These are phyloP conservation scores for Quercus mongolica DNA, from an alignment of 306 rosid species.

Conservation along the genomic window DNA sequence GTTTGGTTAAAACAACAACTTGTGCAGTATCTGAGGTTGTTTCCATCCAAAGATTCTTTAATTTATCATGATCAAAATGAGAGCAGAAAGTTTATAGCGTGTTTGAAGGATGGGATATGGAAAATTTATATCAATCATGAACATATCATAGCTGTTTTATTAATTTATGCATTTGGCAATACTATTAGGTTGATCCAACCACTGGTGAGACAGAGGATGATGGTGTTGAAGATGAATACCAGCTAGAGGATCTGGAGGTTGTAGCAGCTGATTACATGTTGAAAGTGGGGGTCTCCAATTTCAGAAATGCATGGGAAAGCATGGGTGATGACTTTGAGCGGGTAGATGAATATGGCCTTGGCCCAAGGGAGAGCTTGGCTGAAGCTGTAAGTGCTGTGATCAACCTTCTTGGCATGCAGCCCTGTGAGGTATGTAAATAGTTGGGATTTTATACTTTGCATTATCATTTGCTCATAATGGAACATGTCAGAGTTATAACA, in stretches of 20 bases:
- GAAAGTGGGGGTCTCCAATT: constrained; percentile 87
- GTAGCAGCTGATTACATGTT: constrained; percentile 89
- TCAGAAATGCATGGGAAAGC: constrained; percentile 91
- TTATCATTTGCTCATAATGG: constrained; percentile 8
- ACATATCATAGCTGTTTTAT: neutral
- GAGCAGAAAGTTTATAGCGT: neutral
- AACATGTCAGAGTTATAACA: neutral
- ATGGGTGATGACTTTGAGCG: constrained; percentile 73
- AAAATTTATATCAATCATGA: neutral
- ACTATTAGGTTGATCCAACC: constrained; percentile 68
- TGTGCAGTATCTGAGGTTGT: neutral
- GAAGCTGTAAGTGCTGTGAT: constrained; percentile 87
- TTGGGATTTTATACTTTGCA: constrained; percentile 1
- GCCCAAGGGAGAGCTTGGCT: constrained; percentile 81
- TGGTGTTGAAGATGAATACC: constrained; percentile 97
- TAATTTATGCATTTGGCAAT: constrained; percentile 22
- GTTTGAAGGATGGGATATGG: neutral
- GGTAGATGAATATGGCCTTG: constrained; percentile 93
- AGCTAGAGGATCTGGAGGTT: constrained; percentile 96
- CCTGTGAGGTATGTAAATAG: constrained; percentile 75
- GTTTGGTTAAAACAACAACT: neutral
- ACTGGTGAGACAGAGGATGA: constrained; percentile 97
- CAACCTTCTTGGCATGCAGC: constrained; percentile 93
- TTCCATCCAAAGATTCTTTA: neutral
- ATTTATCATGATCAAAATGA: neutral